Conservation (phyloP, 768 basidiomycete species). For the Leccinum barrowsii region DNA sequence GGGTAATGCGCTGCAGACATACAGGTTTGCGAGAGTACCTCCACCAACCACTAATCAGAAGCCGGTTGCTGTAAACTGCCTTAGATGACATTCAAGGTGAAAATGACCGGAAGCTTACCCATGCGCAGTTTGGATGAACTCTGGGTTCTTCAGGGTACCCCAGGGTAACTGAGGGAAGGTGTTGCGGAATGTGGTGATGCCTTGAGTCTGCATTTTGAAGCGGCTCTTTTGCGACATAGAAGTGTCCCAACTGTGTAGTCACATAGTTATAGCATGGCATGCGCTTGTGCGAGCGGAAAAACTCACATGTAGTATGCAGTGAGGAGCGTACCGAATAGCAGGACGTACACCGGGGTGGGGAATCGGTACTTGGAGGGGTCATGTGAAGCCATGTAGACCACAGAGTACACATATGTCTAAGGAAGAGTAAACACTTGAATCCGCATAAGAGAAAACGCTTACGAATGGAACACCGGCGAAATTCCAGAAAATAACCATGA, state of each 20-base stretch:
- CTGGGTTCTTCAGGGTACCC: conserved; percentile 79
- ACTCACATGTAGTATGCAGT: conserved; percentile 83
- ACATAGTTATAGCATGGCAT: not conserved
- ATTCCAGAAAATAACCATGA: conserved; percentile 99
- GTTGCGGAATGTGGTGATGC: conserved; percentile 77
- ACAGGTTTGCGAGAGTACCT: conserved; percentile 89
- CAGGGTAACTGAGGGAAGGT: conserved; percentile 94
- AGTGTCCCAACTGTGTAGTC: conserved; percentile 74
- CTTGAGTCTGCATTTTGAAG: conserved; percentile 97
- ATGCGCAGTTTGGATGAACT: conserved; percentile 89
- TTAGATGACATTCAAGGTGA: conserved; percentile 5
- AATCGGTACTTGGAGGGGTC: conserved; percentile 85
- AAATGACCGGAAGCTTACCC: conserved; percentile 48
- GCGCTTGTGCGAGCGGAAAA: not conserved
- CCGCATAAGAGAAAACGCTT: conserved; percentile 24
- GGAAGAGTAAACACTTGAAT: not conserved
- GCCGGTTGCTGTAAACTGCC: conserved; percentile 62
- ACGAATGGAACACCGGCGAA: conserved; percentile 91
- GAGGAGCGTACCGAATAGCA: conserved; percentile 72
- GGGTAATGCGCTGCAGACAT: conserved; percentile 24
- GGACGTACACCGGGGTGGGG: conserved; percentile 68
- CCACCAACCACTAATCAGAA: conserved; percentile 95
- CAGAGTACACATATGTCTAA: conserved; percentile 94
- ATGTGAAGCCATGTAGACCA: conserved; percentile 96
- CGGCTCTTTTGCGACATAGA: conserved; percentile 95